phyloP scores from a whole-genome alignment of 1,284 basidiomycete genomes.

The Puccinia triticina region DNA sequence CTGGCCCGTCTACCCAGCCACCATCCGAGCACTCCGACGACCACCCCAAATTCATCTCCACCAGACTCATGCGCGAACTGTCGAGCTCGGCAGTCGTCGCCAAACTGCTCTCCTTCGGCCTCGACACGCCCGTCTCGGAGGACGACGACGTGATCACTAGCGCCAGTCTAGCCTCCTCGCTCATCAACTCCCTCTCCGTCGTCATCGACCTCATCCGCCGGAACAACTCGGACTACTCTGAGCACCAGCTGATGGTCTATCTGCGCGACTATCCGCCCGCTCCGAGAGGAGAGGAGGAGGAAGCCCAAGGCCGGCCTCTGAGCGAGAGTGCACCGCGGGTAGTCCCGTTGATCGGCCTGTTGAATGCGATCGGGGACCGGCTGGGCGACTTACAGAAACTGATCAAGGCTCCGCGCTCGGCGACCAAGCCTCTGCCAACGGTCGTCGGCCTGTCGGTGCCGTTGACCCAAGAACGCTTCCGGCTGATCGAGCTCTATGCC shows the following conservation, averaged over 20 bases:
- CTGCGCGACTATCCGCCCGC: slow-evolving; percentile 85
- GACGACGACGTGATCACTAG: slow-evolving; percentile 64
- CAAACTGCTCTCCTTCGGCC: slow-evolving; percentile 44
- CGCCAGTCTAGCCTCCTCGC: slow-evolving; percentile 80
- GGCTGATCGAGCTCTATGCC: slow-evolving; percentile 96
- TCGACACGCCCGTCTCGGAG: slow-evolving; percentile 38
- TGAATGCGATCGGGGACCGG: slow-evolving; percentile 37
- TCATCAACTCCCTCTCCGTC: slow-evolving; percentile 84
- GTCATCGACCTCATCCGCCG: slow-evolving; percentile 95
- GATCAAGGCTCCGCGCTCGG: slow-evolving; percentile 29
- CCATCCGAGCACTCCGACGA: slow-evolving; percentile 75
- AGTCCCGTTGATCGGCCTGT: slow-evolving; percentile 71
- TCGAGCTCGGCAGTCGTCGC: slow-evolving; percentile 40
- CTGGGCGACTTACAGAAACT: slow-evolving; percentile 34
- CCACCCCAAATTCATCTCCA: slow-evolving; percentile 76
- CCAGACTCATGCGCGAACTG: slow-evolving; percentile 66
- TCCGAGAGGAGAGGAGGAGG: slow-evolving; percentile 64
- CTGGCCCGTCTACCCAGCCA: slow-evolving; percentile 53
- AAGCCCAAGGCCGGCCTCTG: slow-evolving; percentile 52
- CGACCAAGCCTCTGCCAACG: slow-evolving; percentile 52
- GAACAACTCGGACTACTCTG: slow-evolving; percentile 98
- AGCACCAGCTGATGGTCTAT: slow-evolving; percentile 96
- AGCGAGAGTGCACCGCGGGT: slow-evolving; percentile 62
- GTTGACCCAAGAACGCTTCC: slow-evolving; percentile 90
- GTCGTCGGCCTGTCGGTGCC: slow-evolving; percentile 69